Conservation (phyloP, 2,329 filamentous ascomycete genomes). For the Akanthomyces muscarius region DNA sequence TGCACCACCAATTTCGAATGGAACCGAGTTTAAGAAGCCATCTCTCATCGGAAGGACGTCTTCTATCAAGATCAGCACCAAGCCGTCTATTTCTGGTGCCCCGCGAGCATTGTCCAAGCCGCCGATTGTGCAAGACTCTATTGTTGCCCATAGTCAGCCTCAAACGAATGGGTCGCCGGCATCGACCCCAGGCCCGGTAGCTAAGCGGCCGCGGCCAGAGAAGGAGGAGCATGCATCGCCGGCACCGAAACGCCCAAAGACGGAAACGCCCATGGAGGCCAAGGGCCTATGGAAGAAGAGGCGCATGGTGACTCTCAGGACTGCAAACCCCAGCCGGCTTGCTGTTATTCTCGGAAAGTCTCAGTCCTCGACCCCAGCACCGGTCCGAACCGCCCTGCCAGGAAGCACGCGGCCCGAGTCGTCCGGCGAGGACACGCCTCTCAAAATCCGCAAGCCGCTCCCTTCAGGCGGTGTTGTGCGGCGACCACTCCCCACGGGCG, state of each 20-base stretch:
- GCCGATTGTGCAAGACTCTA: constrained; percentile 25
- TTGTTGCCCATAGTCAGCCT: constrained; percentile 24
- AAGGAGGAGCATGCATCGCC: constrained; percentile 34
- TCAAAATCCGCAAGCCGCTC: constrained; percentile 16
- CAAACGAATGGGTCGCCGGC: constrained; percentile 24
- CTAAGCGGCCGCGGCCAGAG: constrained; percentile 36
- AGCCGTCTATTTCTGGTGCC: constrained; percentile 21
- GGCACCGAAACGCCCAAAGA: constrained; percentile 37
- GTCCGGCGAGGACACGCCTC: constrained; percentile 12
- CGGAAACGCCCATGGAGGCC: constrained; percentile 25
- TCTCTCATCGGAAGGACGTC: constrained; percentile 28
- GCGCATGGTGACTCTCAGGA: constrained; percentile 36
- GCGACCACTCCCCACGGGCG: constrained; percentile 2
- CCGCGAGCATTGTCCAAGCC: constrained; percentile 22
- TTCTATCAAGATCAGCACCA: constrained; percentile 39
- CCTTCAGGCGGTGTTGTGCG: constrained; percentile 8
- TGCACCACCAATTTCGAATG: constrained; percentile 16
- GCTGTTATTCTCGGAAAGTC: constrained; percentile 32
- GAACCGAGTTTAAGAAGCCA: constrained; percentile 28
- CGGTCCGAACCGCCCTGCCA: constrained; percentile 32
- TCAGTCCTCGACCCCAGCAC: constrained; percentile 20
- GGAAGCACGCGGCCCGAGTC: constrained; percentile 27
- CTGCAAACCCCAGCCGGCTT: constrained; percentile 32
- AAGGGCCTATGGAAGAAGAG: constrained; percentile 28
- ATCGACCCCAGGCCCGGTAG: constrained; percentile 22